phyloP scores from a whole-genome alignment of 805 yeast genomes.

The Teunomyces atbi region DNA sequence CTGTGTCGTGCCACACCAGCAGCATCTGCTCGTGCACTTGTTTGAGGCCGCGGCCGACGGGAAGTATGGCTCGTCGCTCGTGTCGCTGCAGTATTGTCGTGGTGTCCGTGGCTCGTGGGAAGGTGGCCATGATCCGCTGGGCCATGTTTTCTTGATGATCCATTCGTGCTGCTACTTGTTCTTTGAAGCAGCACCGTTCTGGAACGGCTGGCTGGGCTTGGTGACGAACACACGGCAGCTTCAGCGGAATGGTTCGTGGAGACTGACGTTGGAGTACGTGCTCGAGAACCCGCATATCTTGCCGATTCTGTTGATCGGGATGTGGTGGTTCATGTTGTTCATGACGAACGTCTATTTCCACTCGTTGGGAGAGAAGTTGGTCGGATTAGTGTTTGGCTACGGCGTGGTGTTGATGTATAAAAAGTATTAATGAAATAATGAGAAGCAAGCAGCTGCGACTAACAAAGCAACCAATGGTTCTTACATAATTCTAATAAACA shows the following conservation, averaged over 20 bases:
- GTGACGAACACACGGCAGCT: not conserved
- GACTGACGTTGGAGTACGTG: constrained; percentile 8
- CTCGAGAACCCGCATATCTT: constrained; percentile 25
- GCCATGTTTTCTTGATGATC: constrained; percentile 80
- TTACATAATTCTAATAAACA: too few relatives aligned
- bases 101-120: constrained; percentile 53
- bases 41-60: constrained; percentile 8
- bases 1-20: constrained; percentile 41
- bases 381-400: constrained; percentile 67
- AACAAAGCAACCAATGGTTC: too few relatives aligned
- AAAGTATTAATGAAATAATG: constrained; percentile 13
- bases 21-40: constrained; percentile 8
- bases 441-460: too few relatives aligned
- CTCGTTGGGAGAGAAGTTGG: constrained; percentile 67
- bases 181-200: constrained; percentile 54
- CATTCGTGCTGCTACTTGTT: constrained; percentile 64
- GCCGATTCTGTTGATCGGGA: constrained; percentile 23
- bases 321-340: constrained; percentile 88
- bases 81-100: constrained; percentile 37
- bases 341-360: constrained; percentile 87
- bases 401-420: constrained; percentile 45
- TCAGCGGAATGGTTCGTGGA: not conserved
- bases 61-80: constrained; percentile 3
- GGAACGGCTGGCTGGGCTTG: constrained; percentile 23
- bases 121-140: constrained; percentile 98